Evolutionary conservation across 1,139 yeast genomes (phyloP).

Genomic region (Taphrina communis): DNA sequence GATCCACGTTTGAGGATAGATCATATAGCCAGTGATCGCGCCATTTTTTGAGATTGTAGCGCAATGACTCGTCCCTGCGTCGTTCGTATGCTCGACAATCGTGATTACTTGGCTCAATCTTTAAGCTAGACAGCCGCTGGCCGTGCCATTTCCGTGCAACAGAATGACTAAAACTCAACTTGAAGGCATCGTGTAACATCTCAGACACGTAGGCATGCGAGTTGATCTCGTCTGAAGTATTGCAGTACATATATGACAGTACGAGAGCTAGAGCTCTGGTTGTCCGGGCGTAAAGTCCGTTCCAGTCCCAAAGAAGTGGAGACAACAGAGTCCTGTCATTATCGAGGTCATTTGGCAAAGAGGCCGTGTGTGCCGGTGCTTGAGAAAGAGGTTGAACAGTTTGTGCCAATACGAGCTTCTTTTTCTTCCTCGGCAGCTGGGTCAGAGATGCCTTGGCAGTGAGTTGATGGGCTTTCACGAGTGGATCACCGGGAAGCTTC

Average conservation of each 20-base stretch:
- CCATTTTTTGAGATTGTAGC: neutral
- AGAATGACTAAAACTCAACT: neutral
- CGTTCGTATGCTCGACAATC: neutral
- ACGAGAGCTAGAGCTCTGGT: neutral
- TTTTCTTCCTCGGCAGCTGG: slow-evolving; percentile 8
- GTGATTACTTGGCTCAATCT: neutral
- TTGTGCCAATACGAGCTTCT: slow-evolving; percentile 3
- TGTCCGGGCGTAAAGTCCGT: neutral
- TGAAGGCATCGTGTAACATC: slow-evolving; percentile 1
- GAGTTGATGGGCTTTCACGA: neutral
- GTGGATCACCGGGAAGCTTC: neutral
- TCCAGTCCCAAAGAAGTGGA: neutral
- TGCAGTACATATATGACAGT: neutral
- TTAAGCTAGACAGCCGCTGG: neutral
- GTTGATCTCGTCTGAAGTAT: neutral
- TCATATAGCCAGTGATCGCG: slow-evolving; percentile 6
- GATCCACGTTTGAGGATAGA: neutral
- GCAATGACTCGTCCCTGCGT: neutral
- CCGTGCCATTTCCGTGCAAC: too few relatives aligned
- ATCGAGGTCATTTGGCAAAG: neutral
- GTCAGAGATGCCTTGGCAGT: neutral
- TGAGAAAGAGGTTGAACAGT: neutral
- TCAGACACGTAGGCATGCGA: neutral
- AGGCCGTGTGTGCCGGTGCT: neutral
- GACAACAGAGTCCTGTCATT: neutral